Conservation (phyloP, 306 rosid species). For the Herpetospermum pedunculosum region DNA sequence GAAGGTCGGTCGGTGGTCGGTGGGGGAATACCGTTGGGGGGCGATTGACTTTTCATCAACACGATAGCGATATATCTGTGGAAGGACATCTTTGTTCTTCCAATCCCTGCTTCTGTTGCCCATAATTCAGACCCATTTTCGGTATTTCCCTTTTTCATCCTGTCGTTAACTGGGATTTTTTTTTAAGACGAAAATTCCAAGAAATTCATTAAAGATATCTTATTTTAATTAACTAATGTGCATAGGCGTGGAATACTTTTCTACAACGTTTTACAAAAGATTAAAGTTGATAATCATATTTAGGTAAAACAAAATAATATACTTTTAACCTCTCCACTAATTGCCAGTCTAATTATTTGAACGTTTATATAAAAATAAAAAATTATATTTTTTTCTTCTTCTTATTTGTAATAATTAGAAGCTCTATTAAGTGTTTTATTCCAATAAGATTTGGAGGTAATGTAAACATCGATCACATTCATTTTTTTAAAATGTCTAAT, state of each 20-base stretch:
- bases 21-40: conserved; percentile 4
- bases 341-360: no score
- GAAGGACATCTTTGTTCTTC: conserved; percentile 3
- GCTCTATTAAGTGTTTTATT: neutral
- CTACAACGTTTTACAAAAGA: no score
- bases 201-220: neutral
- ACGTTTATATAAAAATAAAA: no score
- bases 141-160: neutral
- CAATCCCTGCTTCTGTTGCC: neutral
- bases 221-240: no score
- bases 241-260: no score
- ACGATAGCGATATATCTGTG: neutral
- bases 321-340: no score
- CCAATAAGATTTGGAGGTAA: neutral
- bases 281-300: no score
- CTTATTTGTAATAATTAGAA: no score
- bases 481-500: neutral
- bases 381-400: no score
- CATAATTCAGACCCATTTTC: neutral
- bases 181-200: neutral
- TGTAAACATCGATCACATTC: no score
- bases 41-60: neutral
- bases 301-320: no score
- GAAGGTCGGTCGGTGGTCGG: conserved; percentile 17
- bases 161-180: neutral